Percentiles rank a stretch among this genome's conserved stretches.
phyloP scores from a whole-genome alignment of 345 rosid species.

The Kernera saxatilis region DNA sequence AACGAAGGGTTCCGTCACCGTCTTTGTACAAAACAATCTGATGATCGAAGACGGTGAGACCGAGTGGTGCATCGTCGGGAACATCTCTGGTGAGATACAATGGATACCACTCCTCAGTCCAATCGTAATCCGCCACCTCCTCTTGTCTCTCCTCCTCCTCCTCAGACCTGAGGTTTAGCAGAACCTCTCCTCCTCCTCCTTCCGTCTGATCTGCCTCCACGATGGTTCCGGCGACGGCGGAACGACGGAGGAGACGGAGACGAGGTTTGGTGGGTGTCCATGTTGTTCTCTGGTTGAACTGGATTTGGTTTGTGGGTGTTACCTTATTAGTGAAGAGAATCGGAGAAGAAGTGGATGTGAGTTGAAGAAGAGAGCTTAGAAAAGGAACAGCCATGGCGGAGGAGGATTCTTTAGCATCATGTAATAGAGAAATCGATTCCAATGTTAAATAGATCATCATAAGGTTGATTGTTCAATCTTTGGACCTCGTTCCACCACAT shows the following conservation, averaged over 20 bases:
- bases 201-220: not conserved
- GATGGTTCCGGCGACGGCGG: not conserved
- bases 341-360: conserved; percentile 18
- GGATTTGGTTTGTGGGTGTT: not conserved
- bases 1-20: conserved; percentile 53
- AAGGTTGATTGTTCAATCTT: conserved; percentile 5
- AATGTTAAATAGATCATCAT: not conserved
- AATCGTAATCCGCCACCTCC: conserved; percentile 55
- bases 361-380: conserved; percentile 20
- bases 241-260: conserved; percentile 21
- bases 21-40: conserved; percentile 79
- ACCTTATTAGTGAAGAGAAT: conserved; percentile 18
- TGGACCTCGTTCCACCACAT: conserved; percentile 32
- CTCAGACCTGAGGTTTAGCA: conserved; percentile 20
- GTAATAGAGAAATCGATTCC: not conserved
- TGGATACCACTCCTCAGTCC: conserved; percentile 96
- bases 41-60: conserved; percentile 75
- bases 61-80: conserved; percentile 88
- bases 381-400: conserved; percentile 29
- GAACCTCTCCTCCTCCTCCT: conserved; percentile 29
- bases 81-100: conserved; percentile 73
- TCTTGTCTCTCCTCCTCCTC: conserved; percentile 35
- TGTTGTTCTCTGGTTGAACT: conserved; percentile 11
- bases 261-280: conserved; percentile 9
- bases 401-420: not conserved